Evolutionary conservation across 2,329 filamentous ascomycete species (phyloP), one percentile per base, ranked within the genome.

Genomic region (Epichloe hybrida): DNA sequence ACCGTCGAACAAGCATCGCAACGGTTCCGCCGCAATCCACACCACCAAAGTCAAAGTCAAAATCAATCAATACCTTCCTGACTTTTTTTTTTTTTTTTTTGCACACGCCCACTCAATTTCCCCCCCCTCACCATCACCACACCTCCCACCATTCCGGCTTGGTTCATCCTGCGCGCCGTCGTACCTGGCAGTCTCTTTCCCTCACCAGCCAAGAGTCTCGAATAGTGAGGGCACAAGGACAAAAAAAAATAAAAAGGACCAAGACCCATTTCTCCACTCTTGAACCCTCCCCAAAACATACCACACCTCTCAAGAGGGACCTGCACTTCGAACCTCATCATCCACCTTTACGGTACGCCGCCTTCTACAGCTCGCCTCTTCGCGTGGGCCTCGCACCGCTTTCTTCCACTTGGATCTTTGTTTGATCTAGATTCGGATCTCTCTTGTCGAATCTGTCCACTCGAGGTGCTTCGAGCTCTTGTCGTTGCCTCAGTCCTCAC

Each of bases 221-320:
- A 52, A 20, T 35, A 41, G 36, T 45, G 46, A 50, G 47, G 46
- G 41, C 45, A 40, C 47, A 51, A 49, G 41, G 49, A 34, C 15
- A 65, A 65, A 63, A 66, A 63, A 66, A 66, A 63, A 56, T 56
- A 66, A 68, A 68, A 69, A 69, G 64, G 61, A 64, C 63, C 63
- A 59, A 67, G 68, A 66, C 63, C 67, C 67, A 64, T 61, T 69
- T 71, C 69, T 68, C 70, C 70, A 72, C 69, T 66, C 64, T 49
- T 63, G 60, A 67, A 67, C 65, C 66, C 67, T 71, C 66, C 68
- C 68, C 68, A 67, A 66, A 69, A 65, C 68, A 70, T 65, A 56
- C 53, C 53, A 55, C 66, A 63, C 60, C 61, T 69, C 65, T 65
- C 34, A 62, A 65, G 56, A 65, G 65, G 65, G 60, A 62, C 64